These are phyloP conservation scores for Trichoderma simmonsii DNA, from an alignment of 2,329 filamentous ascomycete genomes.

Conservation along the genomic window DNA sequence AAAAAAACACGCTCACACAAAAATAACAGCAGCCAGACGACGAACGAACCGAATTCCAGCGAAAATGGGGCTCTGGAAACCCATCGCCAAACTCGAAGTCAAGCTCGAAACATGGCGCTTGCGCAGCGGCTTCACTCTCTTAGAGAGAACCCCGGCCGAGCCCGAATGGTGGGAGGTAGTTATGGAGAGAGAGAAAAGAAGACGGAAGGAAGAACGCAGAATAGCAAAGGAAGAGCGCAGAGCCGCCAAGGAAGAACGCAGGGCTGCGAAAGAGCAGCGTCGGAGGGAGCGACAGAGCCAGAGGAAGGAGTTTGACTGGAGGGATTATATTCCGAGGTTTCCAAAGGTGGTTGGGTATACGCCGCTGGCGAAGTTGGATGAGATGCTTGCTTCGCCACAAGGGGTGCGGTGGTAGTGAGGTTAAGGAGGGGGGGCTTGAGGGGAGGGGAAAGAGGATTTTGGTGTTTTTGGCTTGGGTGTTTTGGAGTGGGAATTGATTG, in stretches of 20 bases:
- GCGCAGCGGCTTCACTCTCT: not conserved
- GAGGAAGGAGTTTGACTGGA: not conserved
- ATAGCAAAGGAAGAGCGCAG: not conserved
- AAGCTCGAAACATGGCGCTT: not conserved
- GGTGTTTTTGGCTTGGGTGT: not conserved
- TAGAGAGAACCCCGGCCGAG: not conserved
- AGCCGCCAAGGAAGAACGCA: not conserved
- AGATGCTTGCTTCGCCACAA: not conserved
- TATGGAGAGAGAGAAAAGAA: not conserved
- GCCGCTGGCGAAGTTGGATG: not conserved
- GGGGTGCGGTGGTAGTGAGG: not conserved
- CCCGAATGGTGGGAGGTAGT: not conserved
- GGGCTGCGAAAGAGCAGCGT: not conserved
- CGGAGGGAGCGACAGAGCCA: not conserved
- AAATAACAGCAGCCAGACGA: not conserved
- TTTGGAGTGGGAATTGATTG: not conserved
- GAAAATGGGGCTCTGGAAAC: not conserved
- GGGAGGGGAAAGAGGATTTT: not conserved
- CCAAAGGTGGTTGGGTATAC: not conserved
- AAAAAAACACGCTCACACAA: not conserved
- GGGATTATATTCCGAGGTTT: not conserved
- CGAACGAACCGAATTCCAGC: not conserved
- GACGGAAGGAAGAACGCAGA: not conserved
- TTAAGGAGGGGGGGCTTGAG: fast-evolving
- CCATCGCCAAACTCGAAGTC: not conserved